Base-by-base conservation (phyloP, 768 basidiomycete genomes). In the Pisolithus sp. region DNA sequence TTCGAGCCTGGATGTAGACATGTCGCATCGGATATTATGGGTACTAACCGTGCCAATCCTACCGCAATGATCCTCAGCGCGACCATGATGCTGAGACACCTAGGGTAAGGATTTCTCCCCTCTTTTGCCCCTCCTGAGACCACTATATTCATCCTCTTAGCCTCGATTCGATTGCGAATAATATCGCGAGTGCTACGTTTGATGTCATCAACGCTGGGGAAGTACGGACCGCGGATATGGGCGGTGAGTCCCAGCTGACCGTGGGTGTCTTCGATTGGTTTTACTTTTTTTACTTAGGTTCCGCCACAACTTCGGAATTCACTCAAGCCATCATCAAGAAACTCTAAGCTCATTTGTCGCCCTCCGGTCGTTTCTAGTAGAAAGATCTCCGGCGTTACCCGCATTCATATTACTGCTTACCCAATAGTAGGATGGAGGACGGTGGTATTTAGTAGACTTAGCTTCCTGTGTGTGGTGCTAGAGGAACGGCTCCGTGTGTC, bases 1-100 rank as follows among this genome's bases (percentile, higher is more conserved):
- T 99, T 99, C 68, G 96, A 99, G 71, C 96, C 96, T 31, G 96
- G 96, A 64, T 98, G 96, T 73, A 85, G 95, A 71, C 91, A 93
- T 65, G 89, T 93, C 59, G 90, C 91, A 48, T 85, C 86, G 62
- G 93, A 96, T 62, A 92, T 97, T 72, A 97, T 95, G 86, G 92
- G 93, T 58, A 91, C 89, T 54, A 89, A 93, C 76, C 84, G 86
- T 57, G 93, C 93, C 56, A 99, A 99, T 76, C 96, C 96, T 13
- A 88, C 94, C 43, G 96, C 95, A 34, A 94, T 97, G 83, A 86
- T 99, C 67, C 83, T 98, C 53, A 93, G 90, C 57, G 89, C 95
- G 31, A 94, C 95, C 38, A 95, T 99, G 86, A 90, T 99, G 85
- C 82, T 99, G 57, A 80, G 95, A 60, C 93, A 96, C 69, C 83